Evolutionary conservation across 2,329 filamentous ascomycete genomes (phyloP).

Genomic region (Penicillium occitanis): DNA sequence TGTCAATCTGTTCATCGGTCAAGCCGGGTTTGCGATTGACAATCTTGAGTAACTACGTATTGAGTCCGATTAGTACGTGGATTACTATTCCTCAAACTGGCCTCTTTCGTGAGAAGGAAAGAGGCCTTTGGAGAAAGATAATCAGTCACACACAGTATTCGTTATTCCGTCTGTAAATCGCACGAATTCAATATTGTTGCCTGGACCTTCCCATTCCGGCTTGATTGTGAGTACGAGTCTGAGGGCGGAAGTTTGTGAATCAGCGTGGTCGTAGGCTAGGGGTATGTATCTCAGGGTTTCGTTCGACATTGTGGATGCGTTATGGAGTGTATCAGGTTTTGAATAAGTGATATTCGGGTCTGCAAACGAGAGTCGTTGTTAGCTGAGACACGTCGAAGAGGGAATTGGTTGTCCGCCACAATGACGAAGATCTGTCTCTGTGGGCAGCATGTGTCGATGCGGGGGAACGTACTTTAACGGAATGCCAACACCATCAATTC

Average conservation of each 20-base stretch:
- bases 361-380: neutral
- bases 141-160: constrained; percentile 67
- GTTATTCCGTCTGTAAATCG: constrained; percentile 98
- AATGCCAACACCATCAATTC: constrained; percentile 4
- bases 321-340: neutral
- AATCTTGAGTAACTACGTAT: constrained; percentile 52
- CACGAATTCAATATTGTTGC: constrained; percentile 76
- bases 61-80: constrained; percentile 17
- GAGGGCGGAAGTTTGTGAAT: constrained; percentile 76
- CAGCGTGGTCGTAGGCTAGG: constrained; percentile 72
- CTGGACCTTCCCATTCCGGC: constrained; percentile 75
- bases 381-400: neutral
- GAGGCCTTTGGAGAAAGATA: neutral
- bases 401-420: neutral
- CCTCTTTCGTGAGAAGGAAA: neutral
- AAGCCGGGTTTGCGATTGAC: constrained; percentile 59
- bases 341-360: neutral
- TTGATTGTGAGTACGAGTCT: constrained; percentile 75
- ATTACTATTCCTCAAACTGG: constrained; percentile 25
- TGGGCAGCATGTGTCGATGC: constrained; percentile 5
- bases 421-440: neutral
- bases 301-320: constrained; percentile 19
- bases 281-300: constrained; percentile 59
- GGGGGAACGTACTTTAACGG: constrained; percentile 1
- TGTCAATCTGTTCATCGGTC: constrained; percentile 74